A percentile compares a stretch with the other conserved stretches of the same genome.
Evolutionary conservation across 345 rosid genomes (phyloP).

Genomic region (Lumnitzera racemosa): DNA sequence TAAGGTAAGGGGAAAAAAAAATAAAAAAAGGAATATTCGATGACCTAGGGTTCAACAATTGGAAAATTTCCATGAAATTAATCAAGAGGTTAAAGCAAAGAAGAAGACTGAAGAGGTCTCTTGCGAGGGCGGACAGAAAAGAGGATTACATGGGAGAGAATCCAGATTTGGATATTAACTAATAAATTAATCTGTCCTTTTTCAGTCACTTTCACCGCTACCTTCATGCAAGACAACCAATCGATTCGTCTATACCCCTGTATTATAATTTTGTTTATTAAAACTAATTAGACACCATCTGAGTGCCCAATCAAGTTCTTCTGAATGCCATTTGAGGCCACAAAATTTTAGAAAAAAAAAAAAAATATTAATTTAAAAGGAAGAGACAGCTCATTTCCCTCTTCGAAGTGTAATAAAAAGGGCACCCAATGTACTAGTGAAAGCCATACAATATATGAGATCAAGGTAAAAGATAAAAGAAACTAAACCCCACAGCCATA

Average conservation of each 20-base stretch:
- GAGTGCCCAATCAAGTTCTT: not conserved
- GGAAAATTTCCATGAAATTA: constrained; percentile 1
- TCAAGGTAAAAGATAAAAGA: not conserved
- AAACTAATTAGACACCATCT: constrained; percentile 14
- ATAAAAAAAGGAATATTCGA: too few relatives aligned
- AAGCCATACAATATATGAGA: not conserved
- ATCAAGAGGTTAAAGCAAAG: constrained; percentile 3
- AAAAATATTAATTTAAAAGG: not conserved
- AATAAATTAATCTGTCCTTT: constrained; percentile 27
- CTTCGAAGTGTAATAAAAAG: constrained; percentile 9
- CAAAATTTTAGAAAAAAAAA: constrained; percentile 3
- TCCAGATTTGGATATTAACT: constrained; percentile 30
- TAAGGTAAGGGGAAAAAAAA: too few relatives aligned
- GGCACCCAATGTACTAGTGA: constrained; percentile 21
- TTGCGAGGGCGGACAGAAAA: constrained; percentile 15
- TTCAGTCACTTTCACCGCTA: constrained; percentile 29
- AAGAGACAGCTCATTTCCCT: constrained; percentile 37
- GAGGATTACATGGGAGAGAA: constrained; percentile 27
- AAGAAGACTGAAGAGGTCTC: constrained; percentile 14
- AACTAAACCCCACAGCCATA: constrained; percentile 12
- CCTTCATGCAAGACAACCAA: constrained; percentile 40
- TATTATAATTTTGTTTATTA: constrained; percentile 12
- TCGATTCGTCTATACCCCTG: constrained; percentile 22
- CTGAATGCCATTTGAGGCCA: not conserved
- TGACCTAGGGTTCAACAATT: not conserved